Percentiles rank a stretch among this genome's conserved stretches.
Conservation (phyloP, 345 rosid genomes). For the Corchorus capsularis region DNA sequence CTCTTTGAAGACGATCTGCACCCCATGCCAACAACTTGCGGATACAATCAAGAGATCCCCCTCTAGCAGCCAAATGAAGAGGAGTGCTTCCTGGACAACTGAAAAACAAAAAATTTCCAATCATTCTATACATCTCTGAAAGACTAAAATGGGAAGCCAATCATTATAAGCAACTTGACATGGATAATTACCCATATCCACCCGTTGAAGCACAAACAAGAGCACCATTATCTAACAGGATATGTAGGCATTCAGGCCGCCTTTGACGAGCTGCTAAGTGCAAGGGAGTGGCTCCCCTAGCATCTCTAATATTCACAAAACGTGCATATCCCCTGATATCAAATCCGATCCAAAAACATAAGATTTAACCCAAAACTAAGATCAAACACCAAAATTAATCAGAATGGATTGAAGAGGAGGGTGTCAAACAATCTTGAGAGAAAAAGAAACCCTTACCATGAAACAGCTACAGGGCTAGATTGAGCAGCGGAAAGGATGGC, state of each 20-base stretch:
- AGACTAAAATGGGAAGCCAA: not conserved
- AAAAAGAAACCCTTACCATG: conserved; percentile 50
- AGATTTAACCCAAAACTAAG: conserved; percentile 5
- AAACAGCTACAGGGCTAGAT: conserved; percentile 77
- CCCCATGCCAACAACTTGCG: conserved; percentile 95
- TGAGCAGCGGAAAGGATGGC: conserved; percentile 80
- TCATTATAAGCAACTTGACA: not conserved
- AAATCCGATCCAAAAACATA: conserved; percentile 16
- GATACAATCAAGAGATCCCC: conserved; percentile 93
- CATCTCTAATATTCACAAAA: conserved; percentile 93
- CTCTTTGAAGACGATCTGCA: conserved; percentile 95
- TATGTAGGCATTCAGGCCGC: conserved; percentile 83
- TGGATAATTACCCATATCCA: conserved; percentile 71
- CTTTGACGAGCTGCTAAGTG: conserved; percentile 94
- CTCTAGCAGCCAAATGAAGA: conserved; percentile 98
- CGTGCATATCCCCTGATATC: conserved; percentile 81
- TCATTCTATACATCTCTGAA: not conserved
- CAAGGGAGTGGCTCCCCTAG: conserved; percentile 89
- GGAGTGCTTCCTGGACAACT: conserved; percentile 94
- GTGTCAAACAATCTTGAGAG: conserved; percentile 10
- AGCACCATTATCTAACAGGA: conserved; percentile 80
- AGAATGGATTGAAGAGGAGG: not conserved
- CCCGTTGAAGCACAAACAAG: conserved; percentile 96
- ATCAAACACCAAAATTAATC: not conserved
- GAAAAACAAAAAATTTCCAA: conserved; percentile 32